phyloP scores from a whole-genome alignment of 2,329 filamentous ascomycete genomes.

The Cytospora chrysosperma region DNA sequence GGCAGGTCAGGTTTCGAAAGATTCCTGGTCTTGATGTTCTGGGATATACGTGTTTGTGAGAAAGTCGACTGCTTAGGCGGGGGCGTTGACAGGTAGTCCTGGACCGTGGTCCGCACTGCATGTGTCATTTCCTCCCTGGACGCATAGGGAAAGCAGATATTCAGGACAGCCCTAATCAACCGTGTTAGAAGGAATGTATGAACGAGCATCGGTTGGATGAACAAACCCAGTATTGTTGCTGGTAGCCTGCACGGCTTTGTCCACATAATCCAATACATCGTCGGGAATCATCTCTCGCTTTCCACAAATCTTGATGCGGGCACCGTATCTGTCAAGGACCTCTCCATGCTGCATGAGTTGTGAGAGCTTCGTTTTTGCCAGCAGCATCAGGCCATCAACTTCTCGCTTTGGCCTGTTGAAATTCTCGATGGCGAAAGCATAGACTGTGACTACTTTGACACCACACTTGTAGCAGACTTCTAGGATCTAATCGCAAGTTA shows the following conservation, averaged over 20 bases:
- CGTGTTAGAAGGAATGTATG: conserved; percentile 18
- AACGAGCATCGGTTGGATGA: too few relatives aligned
- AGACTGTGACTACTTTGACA: conserved; percentile 95
- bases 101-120: conserved; percentile 82
- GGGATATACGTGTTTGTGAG: conserved; percentile 81
- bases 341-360: conserved; percentile 93
- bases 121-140: conserved; percentile 93
- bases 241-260: conserved; percentile 82
- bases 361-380: conserved; percentile 91
- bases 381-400: conserved; percentile 94
- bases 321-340: conserved; percentile 88
- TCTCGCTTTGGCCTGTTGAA: conserved; percentile 97
- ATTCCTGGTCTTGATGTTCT: conserved; percentile 75
- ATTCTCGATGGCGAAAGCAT: conserved; percentile 98
- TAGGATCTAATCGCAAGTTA: conserved; percentile 61
- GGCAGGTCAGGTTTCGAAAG: conserved; percentile 49
- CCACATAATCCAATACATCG: conserved; percentile 86
- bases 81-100: conserved; percentile 77
- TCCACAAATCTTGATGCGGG: conserved; percentile 80
- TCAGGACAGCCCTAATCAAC: conserved; percentile 58
- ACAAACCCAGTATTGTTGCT: conserved; percentile 76
- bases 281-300: conserved; percentile 79
- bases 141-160: conserved; percentile 98
- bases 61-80: conserved; percentile 69
- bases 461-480: conserved; percentile 98